These are phyloP conservation scores for Dactylellina haptotyla DNA, from an alignment of 2,329 filamentous ascomycete genomes.

Conservation along the genomic window DNA sequence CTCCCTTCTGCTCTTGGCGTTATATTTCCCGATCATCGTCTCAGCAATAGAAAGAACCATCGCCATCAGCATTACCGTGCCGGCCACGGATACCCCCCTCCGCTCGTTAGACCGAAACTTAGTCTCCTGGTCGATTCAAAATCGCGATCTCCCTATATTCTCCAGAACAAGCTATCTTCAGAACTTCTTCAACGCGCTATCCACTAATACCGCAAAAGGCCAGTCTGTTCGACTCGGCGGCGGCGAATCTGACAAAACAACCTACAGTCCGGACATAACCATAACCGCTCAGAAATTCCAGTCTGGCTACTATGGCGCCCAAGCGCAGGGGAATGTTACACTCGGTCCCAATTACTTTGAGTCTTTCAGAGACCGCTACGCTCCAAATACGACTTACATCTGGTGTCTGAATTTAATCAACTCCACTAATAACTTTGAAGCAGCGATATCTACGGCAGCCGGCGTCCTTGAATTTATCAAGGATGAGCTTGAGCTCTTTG, in stretches of 20 bases:
- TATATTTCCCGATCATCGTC: neutral
- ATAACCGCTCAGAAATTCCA: constrained; percentile 23
- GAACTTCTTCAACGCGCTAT: constrained; percentile 26
- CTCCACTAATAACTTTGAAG: constrained; percentile 34
- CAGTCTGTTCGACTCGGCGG: constrained; percentile 32
- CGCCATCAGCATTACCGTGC: constrained; percentile 24
- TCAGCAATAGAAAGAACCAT: neutral
- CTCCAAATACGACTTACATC: constrained; percentile 28
- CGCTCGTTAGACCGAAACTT: constrained; percentile 37
- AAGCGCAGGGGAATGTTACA: constrained; percentile 37
- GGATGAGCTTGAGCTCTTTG: constrained; percentile 13
- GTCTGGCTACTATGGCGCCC: constrained; percentile 36
- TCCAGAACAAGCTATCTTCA: constrained; percentile 4
- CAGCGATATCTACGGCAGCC: constrained; percentile 29
- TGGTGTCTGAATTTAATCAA: constrained; percentile 46
- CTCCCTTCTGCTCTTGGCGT: no score
- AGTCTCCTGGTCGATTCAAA: constrained; percentile 45
- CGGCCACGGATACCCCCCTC: constrained; percentile 17
- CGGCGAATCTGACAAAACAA: constrained; percentile 38
- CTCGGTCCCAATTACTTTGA: constrained; percentile 36
- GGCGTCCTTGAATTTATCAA: constrained; percentile 34
- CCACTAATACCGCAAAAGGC: constrained; percentile 20
- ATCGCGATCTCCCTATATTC: constrained; percentile 41
- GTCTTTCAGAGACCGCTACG: constrained; percentile 34
- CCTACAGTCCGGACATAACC: constrained; percentile 23